A percentile compares a stretch with the other conserved stretches of the same genome.
Evolutionary conservation across 345 rosid genomes (phyloP).

Genomic region (Physaria fendleri): DNA sequence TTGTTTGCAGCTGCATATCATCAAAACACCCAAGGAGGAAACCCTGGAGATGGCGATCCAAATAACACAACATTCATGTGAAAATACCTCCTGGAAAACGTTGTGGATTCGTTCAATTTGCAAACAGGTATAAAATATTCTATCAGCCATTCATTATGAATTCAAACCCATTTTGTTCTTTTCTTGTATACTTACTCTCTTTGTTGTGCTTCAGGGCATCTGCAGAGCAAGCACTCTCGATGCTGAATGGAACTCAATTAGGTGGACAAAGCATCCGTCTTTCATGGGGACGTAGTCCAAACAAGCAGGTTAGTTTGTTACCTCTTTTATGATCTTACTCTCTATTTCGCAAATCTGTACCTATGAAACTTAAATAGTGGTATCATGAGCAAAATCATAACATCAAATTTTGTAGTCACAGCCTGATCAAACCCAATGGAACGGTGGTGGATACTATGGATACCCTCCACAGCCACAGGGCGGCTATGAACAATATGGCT

Average conservation of each 20-base stretch:
- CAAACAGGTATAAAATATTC: slow-evolving; percentile 46
- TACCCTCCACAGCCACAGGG: slow-evolving; percentile 50
- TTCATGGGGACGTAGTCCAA: slow-evolving; percentile 96
- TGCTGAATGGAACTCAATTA: slow-evolving; percentile 69
- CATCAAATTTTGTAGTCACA: slow-evolving; percentile 31
- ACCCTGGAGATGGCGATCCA: slow-evolving; percentile 81
- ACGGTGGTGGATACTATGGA: slow-evolving; percentile 56
- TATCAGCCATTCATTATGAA: not conserved
- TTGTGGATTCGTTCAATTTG: slow-evolving; percentile 96
- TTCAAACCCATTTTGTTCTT: not conserved
- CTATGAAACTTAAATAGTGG: not conserved
- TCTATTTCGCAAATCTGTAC: not conserved
- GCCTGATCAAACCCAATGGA: slow-evolving; percentile 69
- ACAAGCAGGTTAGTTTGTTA: slow-evolving; percentile 61
- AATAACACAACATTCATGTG: slow-evolving; percentile 95
- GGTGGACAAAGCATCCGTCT: slow-evolving; percentile 89
- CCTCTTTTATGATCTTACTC: not conserved
- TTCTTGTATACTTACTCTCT: not conserved
- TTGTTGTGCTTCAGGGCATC: slow-evolving; percentile 37
- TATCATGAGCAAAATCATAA: not conserved
- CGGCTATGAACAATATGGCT: slow-evolving; percentile 81
- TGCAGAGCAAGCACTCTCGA: slow-evolving; percentile 76
- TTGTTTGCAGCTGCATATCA: slow-evolving; percentile 71
- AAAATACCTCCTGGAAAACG: slow-evolving; percentile 96
- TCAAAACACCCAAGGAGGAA: slow-evolving; percentile 65